A percentile compares a stretch with the other conserved stretches of the same genome.
Conservation (phyloP, 331 rosid genomes). For the Cydonia oblonga region DNA sequence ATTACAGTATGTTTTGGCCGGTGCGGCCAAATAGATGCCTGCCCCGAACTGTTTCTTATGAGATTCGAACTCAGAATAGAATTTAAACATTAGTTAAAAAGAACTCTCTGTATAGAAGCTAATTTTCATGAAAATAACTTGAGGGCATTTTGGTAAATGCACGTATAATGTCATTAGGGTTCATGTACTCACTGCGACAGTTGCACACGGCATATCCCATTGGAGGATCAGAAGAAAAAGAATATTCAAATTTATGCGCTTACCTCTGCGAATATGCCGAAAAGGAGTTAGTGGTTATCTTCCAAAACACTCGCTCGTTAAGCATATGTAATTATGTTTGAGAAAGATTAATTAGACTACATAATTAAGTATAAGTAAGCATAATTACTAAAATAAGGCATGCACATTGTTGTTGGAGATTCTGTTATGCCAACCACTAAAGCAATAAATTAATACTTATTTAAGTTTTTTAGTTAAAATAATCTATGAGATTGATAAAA, state of each 20-base stretch:
- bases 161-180: no score
- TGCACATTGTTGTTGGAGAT: background rate
- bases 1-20: background rate
- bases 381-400: background rate
- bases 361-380: background rate
- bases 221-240: slow-evolving; percentile 27
- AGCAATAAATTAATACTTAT: no score
- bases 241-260: slow-evolving; percentile 60
- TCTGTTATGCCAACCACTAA: background rate
- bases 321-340: no score
- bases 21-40: background rate
- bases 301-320: no score
- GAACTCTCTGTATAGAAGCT: background rate
- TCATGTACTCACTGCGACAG: background rate
- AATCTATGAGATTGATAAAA: no score
- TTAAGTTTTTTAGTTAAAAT: no score
- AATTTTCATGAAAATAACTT: background rate
- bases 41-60: background rate
- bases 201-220: slow-evolving; percentile 32
- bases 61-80: background rate
- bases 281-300: slow-evolving; percentile 16
- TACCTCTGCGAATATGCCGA: slow-evolving; percentile 54
- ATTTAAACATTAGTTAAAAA: no score
- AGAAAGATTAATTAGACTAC: no score
- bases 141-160: slow-evolving; percentile 25